phyloP scores from a whole-genome alignment of 2,329 filamentous ascomycete species.

The Stagonosporopsis tanaceti region DNA sequence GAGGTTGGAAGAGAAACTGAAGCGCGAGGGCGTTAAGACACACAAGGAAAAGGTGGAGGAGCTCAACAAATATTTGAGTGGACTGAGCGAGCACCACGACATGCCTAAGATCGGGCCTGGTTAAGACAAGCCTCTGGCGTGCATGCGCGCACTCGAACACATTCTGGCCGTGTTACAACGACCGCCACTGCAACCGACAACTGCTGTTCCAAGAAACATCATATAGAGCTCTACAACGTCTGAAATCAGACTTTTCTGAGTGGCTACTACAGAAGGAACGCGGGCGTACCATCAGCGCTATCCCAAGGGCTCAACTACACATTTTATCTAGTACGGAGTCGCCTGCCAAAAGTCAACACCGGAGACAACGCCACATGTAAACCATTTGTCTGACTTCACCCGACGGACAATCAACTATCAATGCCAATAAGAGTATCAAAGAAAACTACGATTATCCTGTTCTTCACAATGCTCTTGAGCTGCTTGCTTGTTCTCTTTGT shows the following conservation, averaged over 20 bases:
- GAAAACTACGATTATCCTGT: not conserved
- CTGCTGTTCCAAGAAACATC: not conserved
- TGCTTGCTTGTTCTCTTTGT: not conserved
- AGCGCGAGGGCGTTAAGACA: constrained; percentile 88
- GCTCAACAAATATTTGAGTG: constrained; percentile 90
- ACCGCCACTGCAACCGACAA: not conserved
- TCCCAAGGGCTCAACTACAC: not conserved
- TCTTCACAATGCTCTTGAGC: not conserved
- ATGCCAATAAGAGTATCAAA: not conserved
- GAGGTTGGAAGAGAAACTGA: constrained; percentile 80
- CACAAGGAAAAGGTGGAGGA: constrained; percentile 98
- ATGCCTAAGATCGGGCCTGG: constrained; percentile 72
- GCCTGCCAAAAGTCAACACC: not conserved
- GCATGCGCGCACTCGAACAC: not conserved
- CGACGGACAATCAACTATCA: not conserved
- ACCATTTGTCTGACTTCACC: not conserved
- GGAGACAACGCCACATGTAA: not conserved
- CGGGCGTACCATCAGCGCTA: not conserved
- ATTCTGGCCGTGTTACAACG: not conserved
- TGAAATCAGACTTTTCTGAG: not conserved
- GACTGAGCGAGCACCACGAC: constrained; percentile 95
- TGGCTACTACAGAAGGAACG: not conserved
- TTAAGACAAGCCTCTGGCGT: constrained; percentile 48
- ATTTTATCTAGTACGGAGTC: not conserved
- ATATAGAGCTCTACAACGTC: not conserved